Percentiles rank a stretch among this genome's conserved stretches.
Conservation (phyloP, 192 early-diverging fungal species). For the Geranomyces variabilis region DNA sequence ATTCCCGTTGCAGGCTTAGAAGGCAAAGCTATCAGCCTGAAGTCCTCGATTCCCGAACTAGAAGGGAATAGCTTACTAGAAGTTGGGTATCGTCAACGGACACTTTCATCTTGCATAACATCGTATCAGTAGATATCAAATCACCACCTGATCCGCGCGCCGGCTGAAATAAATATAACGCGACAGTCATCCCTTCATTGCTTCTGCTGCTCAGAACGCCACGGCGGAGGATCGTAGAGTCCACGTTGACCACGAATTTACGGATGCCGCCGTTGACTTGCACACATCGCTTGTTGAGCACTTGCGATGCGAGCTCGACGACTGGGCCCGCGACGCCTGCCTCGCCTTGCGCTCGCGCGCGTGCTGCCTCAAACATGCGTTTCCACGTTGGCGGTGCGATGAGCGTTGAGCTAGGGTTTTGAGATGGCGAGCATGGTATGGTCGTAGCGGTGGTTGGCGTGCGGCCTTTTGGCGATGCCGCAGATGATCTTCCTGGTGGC, state of each 20-base stretch:
- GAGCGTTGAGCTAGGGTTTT: neutral
- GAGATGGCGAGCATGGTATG: neutral
- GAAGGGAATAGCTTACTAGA: constrained; percentile 25
- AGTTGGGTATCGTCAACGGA: constrained; percentile 25
- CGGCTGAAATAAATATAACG: constrained; percentile 25
- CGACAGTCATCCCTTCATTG: constrained; percentile 23
- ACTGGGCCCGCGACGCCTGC: constrained; percentile 26
- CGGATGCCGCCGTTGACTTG: neutral
- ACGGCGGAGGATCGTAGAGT: constrained; percentile 11
- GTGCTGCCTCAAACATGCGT: constrained; percentile 31
- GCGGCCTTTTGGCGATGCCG: neutral
- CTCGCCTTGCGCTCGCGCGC: constrained; percentile 9
- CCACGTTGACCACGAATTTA: constrained; percentile 16
- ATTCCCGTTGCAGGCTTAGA: constrained; percentile 26
- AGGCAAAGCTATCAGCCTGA: neutral
- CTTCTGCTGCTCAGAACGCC: constrained; percentile 27
- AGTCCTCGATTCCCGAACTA: neutral
- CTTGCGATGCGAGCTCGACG: constrained; percentile 33
- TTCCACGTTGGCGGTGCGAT: constrained; percentile 18
- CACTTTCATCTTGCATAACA: constrained; percentile 29
- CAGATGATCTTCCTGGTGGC: neutral
- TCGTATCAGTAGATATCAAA: constrained; percentile 24
- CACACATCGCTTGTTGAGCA: constrained; percentile 27
- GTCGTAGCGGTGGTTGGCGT: neutral
- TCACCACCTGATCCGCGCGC: constrained; percentile 4